phyloP scores from a whole-genome alignment of 2,329 filamentous ascomycete genomes.

The Zalaria obscura region DNA sequence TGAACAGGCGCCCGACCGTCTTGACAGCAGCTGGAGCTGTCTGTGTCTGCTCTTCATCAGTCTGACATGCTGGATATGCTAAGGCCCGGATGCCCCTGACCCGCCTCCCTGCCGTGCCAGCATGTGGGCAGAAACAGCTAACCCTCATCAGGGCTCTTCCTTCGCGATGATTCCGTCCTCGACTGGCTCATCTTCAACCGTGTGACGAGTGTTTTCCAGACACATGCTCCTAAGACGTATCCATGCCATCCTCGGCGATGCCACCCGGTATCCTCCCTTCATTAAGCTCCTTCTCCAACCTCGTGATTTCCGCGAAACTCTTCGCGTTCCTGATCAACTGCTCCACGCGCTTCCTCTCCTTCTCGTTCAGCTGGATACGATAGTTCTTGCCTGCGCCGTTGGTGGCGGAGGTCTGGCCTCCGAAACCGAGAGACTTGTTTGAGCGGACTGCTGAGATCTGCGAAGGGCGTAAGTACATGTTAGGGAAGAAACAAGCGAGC shows the following conservation, averaged over 20 bases:
- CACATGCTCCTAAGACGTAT: conserved; percentile 12
- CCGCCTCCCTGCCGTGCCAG: too few relatives aligned
- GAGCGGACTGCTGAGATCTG: conserved; percentile 74
- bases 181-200: too few relatives aligned
- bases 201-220: too few relatives aligned
- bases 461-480: conserved; percentile 13
- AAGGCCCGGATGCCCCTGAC: too few relatives aligned
- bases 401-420: conserved; percentile 29
- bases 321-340: conserved; percentile 79
- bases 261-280: conserved; percentile 64
- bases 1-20: too few relatives aligned
- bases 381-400: conserved; percentile 26
- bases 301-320: conserved; percentile 78
- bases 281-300: conserved; percentile 79
- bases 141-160: too few relatives aligned
- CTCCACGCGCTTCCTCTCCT: conserved; percentile 74
- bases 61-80: too few relatives aligned
- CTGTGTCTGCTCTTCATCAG: too few relatives aligned
- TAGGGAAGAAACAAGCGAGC: background rate
- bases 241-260: conserved; percentile 16
- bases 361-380: conserved; percentile 51
- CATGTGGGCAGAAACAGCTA: too few relatives aligned
- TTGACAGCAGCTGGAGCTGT: too few relatives aligned
- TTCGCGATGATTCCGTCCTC: too few relatives aligned
- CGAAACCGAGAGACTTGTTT: conserved; percentile 46